phyloP scores from a whole-genome alignment of 1,284 basidiomycete species.

The Gomphus bonarii region DNA sequence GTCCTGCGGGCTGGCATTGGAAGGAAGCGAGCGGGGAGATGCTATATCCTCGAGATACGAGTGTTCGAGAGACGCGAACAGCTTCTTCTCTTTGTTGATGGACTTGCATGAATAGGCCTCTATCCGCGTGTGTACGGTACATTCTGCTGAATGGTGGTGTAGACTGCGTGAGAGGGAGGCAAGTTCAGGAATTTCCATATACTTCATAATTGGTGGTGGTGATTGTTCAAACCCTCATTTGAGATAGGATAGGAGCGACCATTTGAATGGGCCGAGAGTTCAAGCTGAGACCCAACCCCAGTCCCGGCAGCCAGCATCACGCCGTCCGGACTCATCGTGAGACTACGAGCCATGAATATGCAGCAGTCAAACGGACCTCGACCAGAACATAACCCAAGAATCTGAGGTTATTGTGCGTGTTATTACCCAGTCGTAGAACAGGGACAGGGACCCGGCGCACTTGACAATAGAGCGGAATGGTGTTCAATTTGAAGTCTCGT shows the following conservation, averaged over 20 bases:
- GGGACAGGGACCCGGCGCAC: not conserved
- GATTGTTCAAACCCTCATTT: not conserved
- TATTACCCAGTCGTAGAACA: not conserved
- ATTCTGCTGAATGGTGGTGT: conserved; percentile 79
- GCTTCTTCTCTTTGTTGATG: conserved; percentile 92
- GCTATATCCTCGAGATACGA: conserved; percentile 68
- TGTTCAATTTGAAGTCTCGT: not conserved
- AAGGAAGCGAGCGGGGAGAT: conserved; percentile 52
- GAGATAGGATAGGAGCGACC: not conserved
- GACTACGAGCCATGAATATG: not conserved
- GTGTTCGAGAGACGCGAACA: conserved; percentile 86
- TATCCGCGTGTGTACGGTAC: conserved; percentile 84
- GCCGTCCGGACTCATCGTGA: not conserved
- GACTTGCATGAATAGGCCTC: conserved; percentile 99
- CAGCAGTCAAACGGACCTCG: not conserved
- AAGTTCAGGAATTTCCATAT: conserved; percentile 78
- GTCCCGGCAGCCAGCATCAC: not conserved
- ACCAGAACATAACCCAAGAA: not conserved
- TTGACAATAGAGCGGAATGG: not conserved
- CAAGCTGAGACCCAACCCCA: conserved; percentile 3
- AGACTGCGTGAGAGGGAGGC: conserved; percentile 75
- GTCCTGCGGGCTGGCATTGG: conserved; percentile 56
- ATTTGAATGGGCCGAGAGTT: not conserved
- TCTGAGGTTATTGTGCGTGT: not conserved
- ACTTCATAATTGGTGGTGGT: conserved; percentile 59